Evolutionary conservation across 108 stramenopile species (phyloP), one percentile per base, ranked within the genome.

Genomic region (Stephanodiscus triporus): DNA sequence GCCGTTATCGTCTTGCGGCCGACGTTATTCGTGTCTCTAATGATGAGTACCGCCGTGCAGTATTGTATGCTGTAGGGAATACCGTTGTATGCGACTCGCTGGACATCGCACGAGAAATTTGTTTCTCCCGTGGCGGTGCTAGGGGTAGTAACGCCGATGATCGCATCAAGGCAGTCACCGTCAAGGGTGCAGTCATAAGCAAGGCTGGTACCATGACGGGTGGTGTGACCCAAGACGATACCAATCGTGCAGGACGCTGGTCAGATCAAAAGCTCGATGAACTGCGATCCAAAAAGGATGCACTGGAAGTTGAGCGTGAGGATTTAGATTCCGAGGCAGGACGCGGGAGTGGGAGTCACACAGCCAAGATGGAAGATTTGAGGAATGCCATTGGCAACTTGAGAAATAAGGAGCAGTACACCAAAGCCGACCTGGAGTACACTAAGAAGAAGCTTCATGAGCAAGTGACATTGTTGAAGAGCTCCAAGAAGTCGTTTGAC

Each of bases 121-220:
- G 95, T 77, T 98, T 96, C 69, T 49, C 61, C 55, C 76, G 78
- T 48, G 30, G 68, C 27, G 58, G 69, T 19, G 74, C 22, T 51
- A 68, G 64, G 14, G 68, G 67, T 34, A 75, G 77, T 13, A 77
- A 50, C 32, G 64, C 55, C 4, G 80, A 87, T 24, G 73, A 82
- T 59, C 69, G 88, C n/a, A 72, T 97, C 87, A 98, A 98, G 80
- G 97, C 97, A 6, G 98, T 99, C 48, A 98, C 98, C 6, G 36
- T 98, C 29, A 89, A 83, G 29, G 99, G 99, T 9, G 89, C 91
- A 32, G 92, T 97, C 54, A 98, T 99, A 67, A 88, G 88, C 84
- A 98, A 97, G 82, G 93, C 95, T 13, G 99, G 98, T 29, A 97
- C 95, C 56, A 99, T 99, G 97, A 99, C 97, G 8, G 99, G 99